phyloP scores from a whole-genome alignment of 208 protist genomes.

The Giardia duodenalis region DNA sequence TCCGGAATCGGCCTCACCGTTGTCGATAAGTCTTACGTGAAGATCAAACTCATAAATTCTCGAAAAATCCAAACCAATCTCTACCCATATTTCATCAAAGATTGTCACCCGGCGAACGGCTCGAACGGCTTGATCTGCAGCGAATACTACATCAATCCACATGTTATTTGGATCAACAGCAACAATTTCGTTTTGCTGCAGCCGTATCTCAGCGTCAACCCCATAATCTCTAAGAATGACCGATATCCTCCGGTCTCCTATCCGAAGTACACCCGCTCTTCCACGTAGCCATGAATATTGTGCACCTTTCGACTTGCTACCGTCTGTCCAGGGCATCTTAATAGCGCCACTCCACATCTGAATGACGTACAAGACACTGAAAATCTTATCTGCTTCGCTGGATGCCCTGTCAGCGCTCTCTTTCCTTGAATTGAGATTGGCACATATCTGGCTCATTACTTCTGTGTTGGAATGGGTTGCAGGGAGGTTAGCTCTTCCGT shows the following conservation, averaged over 20 bases:
- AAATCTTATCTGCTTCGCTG: not conserved
- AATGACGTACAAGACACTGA: not conserved
- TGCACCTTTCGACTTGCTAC: not conserved
- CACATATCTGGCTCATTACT: not conserved
- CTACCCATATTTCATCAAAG: not conserved
- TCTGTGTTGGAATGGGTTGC: not conserved
- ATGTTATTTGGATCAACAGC: not conserved
- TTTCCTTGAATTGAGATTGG: not conserved
- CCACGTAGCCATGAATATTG: not conserved
- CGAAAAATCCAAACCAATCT: not conserved
- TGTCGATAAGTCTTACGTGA: not conserved
- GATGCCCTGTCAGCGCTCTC: slow-evolving; percentile 4
- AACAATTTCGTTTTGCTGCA: not conserved
- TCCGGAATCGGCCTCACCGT: too few relatives aligned
- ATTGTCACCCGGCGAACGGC: not conserved
- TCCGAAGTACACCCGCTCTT: not conserved
- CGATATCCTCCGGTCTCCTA: not conserved
- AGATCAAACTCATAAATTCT: not conserved
- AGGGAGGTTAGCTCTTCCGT: slow-evolving; percentile 17
- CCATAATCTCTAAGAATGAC: not conserved
- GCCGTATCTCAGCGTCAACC: not conserved
- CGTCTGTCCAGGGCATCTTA: too few relatives aligned
- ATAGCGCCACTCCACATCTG: too few relatives aligned
- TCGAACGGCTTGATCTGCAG: too few relatives aligned
- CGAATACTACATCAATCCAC: not conserved